These are phyloP conservation scores for Paecilomyces sp. DNA, from an alignment of 2,329 filamentous ascomycete species.

Conservation along the genomic window DNA sequence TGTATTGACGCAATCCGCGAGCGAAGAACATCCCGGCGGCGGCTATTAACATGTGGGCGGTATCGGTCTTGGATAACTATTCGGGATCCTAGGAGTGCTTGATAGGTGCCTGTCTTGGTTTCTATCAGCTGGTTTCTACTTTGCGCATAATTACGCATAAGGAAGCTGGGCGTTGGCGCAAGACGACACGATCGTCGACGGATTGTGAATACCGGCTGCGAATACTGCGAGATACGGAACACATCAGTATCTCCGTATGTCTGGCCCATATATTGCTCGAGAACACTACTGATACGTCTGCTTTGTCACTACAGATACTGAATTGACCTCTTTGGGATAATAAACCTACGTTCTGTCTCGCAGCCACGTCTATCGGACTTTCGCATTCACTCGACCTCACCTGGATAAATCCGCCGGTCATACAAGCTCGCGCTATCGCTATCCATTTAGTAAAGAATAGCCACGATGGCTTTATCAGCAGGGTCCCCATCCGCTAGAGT, in stretches of 20 bases:
- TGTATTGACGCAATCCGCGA: neutral
- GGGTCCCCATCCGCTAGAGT: conserved; percentile 18
- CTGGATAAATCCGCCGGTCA: neutral
- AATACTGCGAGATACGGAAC: neutral
- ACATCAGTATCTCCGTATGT: neutral
- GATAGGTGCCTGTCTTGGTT: neutral
- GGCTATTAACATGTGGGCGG: neutral
- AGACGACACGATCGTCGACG: neutral
- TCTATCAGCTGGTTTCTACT: neutral
- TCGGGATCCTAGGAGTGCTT: neutral
- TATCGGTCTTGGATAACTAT: neutral
- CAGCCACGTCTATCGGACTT: neutral
- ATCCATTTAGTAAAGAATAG: neutral
- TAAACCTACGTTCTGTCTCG: neutral
- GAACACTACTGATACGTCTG: neutral
- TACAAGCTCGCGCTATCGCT: neutral
- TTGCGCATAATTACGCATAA: neutral
- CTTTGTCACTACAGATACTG: neutral
- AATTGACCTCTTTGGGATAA: no score
- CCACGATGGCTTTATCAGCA: conserved; percentile 24
- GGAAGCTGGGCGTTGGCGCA: neutral
- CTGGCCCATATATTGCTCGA: neutral
- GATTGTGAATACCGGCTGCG: neutral
- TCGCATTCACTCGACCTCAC: neutral
- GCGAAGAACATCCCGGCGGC: neutral